Conservation (phyloP, 768 basidiomycete species). For the Pulveroboletus ravenelii region DNA sequence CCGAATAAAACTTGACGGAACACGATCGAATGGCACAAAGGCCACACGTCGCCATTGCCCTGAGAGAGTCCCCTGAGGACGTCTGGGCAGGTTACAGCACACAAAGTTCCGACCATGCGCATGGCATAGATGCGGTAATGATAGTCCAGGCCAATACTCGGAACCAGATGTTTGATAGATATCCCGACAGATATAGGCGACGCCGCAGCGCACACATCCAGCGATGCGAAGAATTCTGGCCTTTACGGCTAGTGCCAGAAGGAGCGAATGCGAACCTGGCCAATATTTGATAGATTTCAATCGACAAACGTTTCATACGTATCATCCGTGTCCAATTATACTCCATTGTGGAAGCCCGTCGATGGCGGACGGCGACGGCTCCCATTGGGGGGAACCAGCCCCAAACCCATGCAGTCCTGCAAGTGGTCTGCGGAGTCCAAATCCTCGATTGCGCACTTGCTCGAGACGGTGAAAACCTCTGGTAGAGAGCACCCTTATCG, state of each 20-base stretch:
- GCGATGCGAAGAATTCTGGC: not conserved
- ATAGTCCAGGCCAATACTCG: constrained; percentile 2
- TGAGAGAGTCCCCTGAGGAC: constrained; percentile 6
- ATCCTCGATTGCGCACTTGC: constrained; percentile 3
- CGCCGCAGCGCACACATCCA: constrained; percentile 12
- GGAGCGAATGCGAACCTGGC: constrained; percentile 7
- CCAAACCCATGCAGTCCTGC: constrained; percentile 14
- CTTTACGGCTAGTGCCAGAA: constrained; percentile 14
- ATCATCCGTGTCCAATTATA: constrained; percentile 15
- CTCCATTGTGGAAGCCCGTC: constrained; percentile 21
- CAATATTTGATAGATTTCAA: constrained; percentile 12
- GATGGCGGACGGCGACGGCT: constrained; percentile 17
- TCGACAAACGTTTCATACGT: constrained; percentile 17
- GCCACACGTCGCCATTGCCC: constrained; percentile 18
- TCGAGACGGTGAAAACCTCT: constrained; percentile 4
- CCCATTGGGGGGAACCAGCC: constrained; percentile 14
- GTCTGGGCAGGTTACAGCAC: constrained; percentile 14
- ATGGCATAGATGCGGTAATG: constrained; percentile 22
- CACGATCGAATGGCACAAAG: constrained; percentile 10
- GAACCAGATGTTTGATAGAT: constrained; percentile 8
- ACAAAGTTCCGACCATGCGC: constrained; percentile 12
- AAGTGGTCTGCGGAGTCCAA: constrained; percentile 24
- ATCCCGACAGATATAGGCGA: constrained; percentile 8
- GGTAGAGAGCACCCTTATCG: constrained; percentile 4
- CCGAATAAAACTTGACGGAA: constrained; percentile 6